Conservation (phyloP, 139 green algal genomes). For the Chlorella sp. region DNA sequence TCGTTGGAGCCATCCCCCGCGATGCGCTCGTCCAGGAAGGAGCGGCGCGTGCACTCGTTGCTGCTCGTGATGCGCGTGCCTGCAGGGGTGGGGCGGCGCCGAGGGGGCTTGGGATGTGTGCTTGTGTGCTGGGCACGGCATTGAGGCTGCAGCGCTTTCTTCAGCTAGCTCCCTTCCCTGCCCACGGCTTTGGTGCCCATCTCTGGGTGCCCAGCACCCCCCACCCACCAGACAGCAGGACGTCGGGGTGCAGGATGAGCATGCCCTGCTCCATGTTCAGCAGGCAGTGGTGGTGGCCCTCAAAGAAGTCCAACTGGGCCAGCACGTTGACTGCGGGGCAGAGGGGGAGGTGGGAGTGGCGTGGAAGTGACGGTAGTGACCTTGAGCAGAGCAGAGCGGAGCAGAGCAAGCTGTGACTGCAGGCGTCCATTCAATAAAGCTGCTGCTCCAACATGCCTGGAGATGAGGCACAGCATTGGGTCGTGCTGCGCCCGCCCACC, state of each 20-base stretch:
- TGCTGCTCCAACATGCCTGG: too few species aligned
- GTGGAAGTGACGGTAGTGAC: too few species aligned
- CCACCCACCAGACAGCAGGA: conserved; percentile 72
- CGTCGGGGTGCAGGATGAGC: conserved; percentile 79
- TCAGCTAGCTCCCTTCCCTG: too few species aligned
- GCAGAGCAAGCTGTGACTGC: too few species aligned
- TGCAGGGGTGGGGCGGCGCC: not conserved
- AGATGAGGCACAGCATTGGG: not conserved
- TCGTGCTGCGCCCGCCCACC: not conserved
- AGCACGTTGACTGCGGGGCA: conserved; percentile 65
- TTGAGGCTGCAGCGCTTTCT: too few species aligned
- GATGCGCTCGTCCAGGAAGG: conserved; percentile 76
- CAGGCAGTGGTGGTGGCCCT: conserved; percentile 36
- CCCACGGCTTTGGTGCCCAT: too few species aligned
- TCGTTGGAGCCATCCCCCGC: conserved; percentile 40
- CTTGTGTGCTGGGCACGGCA: too few species aligned
- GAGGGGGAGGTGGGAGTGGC: not conserved
- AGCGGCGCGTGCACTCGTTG: conserved; percentile 66
- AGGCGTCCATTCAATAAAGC: too few species aligned
- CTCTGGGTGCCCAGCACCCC: not conserved
- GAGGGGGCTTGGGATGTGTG: too few species aligned
- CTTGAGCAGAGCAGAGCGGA: too few species aligned
- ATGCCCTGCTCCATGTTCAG: conserved; percentile 47
- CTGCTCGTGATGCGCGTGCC: conserved; percentile 72
- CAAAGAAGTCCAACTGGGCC: conserved; percentile 21